phyloP scores from a whole-genome alignment of 352 stramenopile genomes.

The Phytophthora niederhauseri region DNA sequence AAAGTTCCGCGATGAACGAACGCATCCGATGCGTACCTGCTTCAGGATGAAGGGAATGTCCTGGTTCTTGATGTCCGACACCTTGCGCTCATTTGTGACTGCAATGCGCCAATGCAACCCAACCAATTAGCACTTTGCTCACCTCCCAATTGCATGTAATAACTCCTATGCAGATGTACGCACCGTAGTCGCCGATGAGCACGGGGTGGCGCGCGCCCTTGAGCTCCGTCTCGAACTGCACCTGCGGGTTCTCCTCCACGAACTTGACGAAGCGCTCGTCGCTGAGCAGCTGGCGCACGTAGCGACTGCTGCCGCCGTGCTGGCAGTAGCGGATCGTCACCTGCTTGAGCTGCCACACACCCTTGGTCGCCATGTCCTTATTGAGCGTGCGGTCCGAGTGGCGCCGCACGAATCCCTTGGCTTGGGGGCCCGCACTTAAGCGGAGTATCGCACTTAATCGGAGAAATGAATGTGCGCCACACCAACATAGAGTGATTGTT shows the following conservation, averaged over 20 bases:
- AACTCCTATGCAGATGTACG: background rate
- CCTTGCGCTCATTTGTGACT: conserved; percentile 87
- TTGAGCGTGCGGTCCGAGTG: conserved; percentile 25
- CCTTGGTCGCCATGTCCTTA: conserved; percentile 67
- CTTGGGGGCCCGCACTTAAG: conserved; percentile 10
- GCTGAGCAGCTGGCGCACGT: conserved; percentile 74
- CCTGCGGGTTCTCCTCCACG: conserved; percentile 89
- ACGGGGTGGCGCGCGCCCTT: conserved; percentile 85
- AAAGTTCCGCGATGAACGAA: background rate
- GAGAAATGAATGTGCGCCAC: too few species aligned
- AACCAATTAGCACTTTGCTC: background rate
- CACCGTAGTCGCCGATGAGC: conserved; percentile 87
- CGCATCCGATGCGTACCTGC: conserved; percentile 50
- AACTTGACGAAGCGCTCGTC: conserved; percentile 84
- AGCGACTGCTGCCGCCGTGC: conserved; percentile 77
- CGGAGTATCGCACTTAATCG: too few species aligned
- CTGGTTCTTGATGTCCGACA: conserved; percentile 91
- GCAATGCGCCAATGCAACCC: conserved; percentile 2
- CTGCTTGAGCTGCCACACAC: conserved; percentile 81
- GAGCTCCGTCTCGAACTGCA: conserved; percentile 84
- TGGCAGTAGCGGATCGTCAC: conserved; percentile 86
- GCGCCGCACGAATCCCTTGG: conserved; percentile 22
- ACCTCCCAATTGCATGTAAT: background rate
- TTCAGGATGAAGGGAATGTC: conserved; percentile 82
- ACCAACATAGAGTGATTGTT: too few species aligned